Evolutionary conservation across 1,284 basidiomycete species (phyloP), one percentile per base, ranked within the genome.

Genomic region (Fomitopsis pinicola): DNA sequence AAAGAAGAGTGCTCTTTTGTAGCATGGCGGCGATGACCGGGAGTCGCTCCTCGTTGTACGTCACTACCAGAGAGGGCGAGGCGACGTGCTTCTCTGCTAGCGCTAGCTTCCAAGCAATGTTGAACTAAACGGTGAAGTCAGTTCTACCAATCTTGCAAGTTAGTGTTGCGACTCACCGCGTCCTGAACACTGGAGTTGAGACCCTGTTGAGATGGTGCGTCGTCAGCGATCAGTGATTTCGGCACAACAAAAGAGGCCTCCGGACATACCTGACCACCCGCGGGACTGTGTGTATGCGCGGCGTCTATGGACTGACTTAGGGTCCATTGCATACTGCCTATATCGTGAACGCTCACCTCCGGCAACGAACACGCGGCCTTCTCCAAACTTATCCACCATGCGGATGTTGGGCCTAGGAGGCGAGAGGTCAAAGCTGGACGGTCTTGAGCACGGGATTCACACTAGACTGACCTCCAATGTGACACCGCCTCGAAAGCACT

Each of bases 321-420:
- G 38, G 38, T 40, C 14, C 1, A 5, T 10, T 9, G 35, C 9
- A 36, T 3, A 15, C 19, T 36, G n/a, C 22, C 19, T 2, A 1
- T 36, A 26, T 28, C 28, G 12, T 42, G 4, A 15, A 30, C 33
- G 4, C 17, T 30, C 14, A 40, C 42, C 61, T 66, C 78, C 77
- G 3, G 68, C 71, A 22, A 79, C 61, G 59, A 78, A 77, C 1
- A 71, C 71, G 8, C 74, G 63, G 0, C 75, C 77, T n/a, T 70
- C 68, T 10, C 60, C 63, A 60, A 79, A 75, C 52, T 72, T 71
- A 44, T 76, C 68, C 1, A 73, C 73, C 72, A 77, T 75, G 3
- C 76, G 66, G 46, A 78, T 73, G 62, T 76, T 78, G 0, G 75
- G 72, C 40, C 77, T 78, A 33, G 30, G 38, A 40, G 26, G 45